phyloP scores from a whole-genome alignment of 1,284 basidiomycete genomes.

The Pseudomicrostroma phylloplanum region DNA sequence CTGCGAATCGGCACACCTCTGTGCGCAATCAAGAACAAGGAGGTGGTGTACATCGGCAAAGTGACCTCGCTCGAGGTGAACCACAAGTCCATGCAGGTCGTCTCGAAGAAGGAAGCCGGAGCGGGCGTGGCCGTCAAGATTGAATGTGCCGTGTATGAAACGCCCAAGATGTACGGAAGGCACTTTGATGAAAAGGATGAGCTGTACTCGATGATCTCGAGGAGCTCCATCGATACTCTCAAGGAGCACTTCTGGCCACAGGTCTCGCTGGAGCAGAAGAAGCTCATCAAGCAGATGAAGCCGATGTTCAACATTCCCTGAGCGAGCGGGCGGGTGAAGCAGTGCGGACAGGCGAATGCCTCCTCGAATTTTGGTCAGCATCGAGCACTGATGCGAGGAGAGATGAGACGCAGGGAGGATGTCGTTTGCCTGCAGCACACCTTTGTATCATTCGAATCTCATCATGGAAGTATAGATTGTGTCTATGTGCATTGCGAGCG shows the following conservation, averaged over 20 bases:
- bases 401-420: too few relatives aligned
- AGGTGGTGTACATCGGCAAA: slow-evolving; percentile 85
- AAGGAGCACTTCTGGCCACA: slow-evolving; percentile 86
- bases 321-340: background rate
- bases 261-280: slow-evolving; percentile 86
- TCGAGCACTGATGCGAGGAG: too few relatives aligned
- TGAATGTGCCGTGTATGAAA: slow-evolving; percentile 92
- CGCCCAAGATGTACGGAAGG: slow-evolving; percentile 66
- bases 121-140: slow-evolving; percentile 98
- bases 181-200: slow-evolving; percentile 97
- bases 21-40: slow-evolving; percentile 87
- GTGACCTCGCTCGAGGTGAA: slow-evolving; percentile 62
- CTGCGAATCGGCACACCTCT: slow-evolving; percentile 91
- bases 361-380: too few relatives aligned
- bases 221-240: slow-evolving; percentile 87
- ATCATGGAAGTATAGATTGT: too few relatives aligned
- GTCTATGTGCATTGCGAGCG: too few relatives aligned
- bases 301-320: slow-evolving; percentile 60
- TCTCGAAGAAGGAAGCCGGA: slow-evolving; percentile 87
- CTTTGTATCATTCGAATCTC: too few relatives aligned
- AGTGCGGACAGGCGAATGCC: too few relatives aligned
- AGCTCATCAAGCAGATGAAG: slow-evolving; percentile 86
- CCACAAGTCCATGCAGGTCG: slow-evolving; percentile 59
- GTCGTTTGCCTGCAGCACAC: too few relatives aligned
- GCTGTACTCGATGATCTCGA: slow-evolving; percentile 78